Evolutionary conservation across 2,329 filamentous ascomycete species (phyloP), one percentile per base, ranked within the genome.

Genomic region (Dactylellina leptospora): DNA sequence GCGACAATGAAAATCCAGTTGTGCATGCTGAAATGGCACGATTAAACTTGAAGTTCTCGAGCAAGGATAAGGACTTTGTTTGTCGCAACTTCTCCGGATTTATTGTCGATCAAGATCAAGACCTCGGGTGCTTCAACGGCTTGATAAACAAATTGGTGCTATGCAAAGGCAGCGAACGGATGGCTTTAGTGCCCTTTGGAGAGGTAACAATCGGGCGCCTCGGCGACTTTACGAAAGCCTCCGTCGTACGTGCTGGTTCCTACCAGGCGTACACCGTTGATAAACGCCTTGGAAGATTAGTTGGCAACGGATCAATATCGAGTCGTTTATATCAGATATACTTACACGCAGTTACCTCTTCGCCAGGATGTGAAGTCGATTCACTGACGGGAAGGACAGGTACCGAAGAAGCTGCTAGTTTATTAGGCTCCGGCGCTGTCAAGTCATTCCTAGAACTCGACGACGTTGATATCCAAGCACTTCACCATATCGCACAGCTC

Each of bases 331-430:
- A 82, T 16, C 78, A 86, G 0, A 79, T 79, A 6, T 83, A 84
- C 25, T 76, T 88, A 0, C 85, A 88, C 71, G 85, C 83, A 0
- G 62, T 86, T 0, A 88, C 86, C 0, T 84, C 85, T 0, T 73
- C 69, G 28, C 48, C 61, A 28, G 81, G 82, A 51, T 84, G 80
- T 23, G 77, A 86, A 0, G 82, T 83, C 0, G 85, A 88, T 74
- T 78, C 77, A 0, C 78, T 87, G 0, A 85, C 82, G 0, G 48
- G 75, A 0, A 77, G 78, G 3, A 88, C 84, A 0, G 86, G 86
- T 0, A 86, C 84, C 0, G 85, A 88, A 73, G 77, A 84, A 47
- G 84, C 85, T 0, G 74, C 88, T 0, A 73, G 75, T 0, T 84
- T 85, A 0, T 76, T 88, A 0, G 44, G 66, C 0, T 85, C 83